phyloP scores from a whole-genome alignment of 2,329 filamentous ascomycete species.

The Apiospora marii region DNA sequence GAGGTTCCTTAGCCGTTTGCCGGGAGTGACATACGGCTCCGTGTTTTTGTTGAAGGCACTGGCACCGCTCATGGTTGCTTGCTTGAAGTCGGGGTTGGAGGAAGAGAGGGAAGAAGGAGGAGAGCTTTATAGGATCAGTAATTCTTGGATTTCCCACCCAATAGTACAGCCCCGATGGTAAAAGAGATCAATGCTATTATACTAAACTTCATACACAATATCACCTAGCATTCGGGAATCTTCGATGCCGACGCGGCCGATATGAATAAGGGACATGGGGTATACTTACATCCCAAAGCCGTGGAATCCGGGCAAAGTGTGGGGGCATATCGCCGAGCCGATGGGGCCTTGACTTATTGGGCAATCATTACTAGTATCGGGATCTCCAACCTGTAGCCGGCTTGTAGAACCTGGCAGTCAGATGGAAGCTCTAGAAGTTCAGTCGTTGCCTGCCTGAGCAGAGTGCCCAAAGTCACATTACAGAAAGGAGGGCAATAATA shows the following conservation, averaged over 20 bases:
- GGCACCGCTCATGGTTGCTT: not conserved
- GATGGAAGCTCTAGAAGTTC: not conserved
- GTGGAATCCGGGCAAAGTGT: constrained; percentile 21
- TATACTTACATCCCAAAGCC: not conserved
- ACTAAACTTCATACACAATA: not conserved
- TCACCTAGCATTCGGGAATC: not conserved
- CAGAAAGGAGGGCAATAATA: not conserved
- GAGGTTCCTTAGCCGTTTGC: constrained; percentile 23
- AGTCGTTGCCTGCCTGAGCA: not conserved
- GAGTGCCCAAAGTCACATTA: not conserved
- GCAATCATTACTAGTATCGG: not conserved
- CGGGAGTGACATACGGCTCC: constrained; percentile 23
- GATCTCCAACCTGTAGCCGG: not conserved
- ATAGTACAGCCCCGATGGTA: not conserved
- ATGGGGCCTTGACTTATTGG: not conserved
- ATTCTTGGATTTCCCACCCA: not conserved
- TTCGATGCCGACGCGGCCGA: not conserved
- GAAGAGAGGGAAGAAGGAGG: not conserved
- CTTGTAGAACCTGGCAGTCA: not conserved
- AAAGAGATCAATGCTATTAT: not conserved
- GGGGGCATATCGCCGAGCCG: not conserved
- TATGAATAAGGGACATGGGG: not conserved
- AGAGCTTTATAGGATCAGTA: not conserved
- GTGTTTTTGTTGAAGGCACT: not conserved
- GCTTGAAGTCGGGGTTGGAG: not conserved